Evolutionary conservation across 1,139 yeast genomes (phyloP), one percentile per base, ranked within the genome.

Genomic region (Dujonia santamariae): DNA sequence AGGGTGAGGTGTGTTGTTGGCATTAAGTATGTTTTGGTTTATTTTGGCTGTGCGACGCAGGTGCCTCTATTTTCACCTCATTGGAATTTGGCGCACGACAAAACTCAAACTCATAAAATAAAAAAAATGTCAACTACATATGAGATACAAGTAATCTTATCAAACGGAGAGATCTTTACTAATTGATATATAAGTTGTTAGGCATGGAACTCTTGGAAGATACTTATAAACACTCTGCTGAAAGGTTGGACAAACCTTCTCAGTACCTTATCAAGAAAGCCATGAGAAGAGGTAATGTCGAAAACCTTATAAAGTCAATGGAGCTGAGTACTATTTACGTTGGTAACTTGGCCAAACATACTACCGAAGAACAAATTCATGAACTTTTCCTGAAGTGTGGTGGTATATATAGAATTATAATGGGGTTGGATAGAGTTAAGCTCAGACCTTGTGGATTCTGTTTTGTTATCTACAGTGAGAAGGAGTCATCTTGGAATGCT

Each of bases 391-490:
- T 82, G 48, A 81, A 81, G 49, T 78, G 85, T 53, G 98, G 97
- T 1, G 64, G 74, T 9, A 80, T 90, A 24, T 78, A 78, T 42
- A 70, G 84, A 47, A 85, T 88, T 30, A 79, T 90, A 39, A 90
- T 92, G 97, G 98, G 98, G 0, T 71, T 90, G 34, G 97, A 90
- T 53, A 72, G 96, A 42, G 81, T 81, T 53, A 82, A 84, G 45
- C 78, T 81, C 50, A 87, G 96, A 0, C 97, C 97, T 1, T 88
- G 97, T 54, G 97, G 97, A 21, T 92, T 92, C 59, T 88, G 97
- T 53, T 90, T 90, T 57, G 88, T 90, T 22, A 82, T 86, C 30
- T 92, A 80, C 55, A 72, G 72, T 37, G 59, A 67, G 9, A 80
- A 80, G 37, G 70, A 71, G 31, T 88, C 85, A 33, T 87, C 96